Base-by-base conservation (phyloP, 2,329 filamentous ascomycete species). In the Spiromastix sp. region DNA sequence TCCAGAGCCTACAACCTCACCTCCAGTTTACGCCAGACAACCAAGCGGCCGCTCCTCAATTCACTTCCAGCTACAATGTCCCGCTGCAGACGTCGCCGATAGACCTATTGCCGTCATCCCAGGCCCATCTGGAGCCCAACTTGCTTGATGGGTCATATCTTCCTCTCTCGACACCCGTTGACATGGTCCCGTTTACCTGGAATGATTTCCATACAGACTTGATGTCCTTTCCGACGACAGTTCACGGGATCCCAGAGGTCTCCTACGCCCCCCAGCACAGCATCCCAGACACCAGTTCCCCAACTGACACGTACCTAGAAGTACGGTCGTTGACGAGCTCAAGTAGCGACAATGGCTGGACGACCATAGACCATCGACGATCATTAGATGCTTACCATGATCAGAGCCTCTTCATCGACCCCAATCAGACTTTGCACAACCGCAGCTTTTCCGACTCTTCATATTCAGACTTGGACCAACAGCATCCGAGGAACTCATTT, bases 371-470 rank as follows among this genome's bases (percentile, higher is more conserved):
- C 45, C 74, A 77, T 54, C 79, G 79, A 40, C 79, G 76, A 42
- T 81, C 79, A 24, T 77, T 82, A 47, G 82, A 89, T 47, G 71
- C 74, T 21, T 70, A 71, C 47, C 68, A 72, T 30, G 68, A 79
- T 26, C 64, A 63, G 39, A 64, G 66, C 10, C 79, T 83, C 46
- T 87, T 94, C 52, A 93, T 93, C 68, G 94, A 95, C 61, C 89
- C 89, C 2, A 77, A 81, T 42, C 83, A 94, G 63, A 93, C 86
- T 1, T 67, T 96, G 34, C 89, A 95, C 63, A 72, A 93, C 51
- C 77, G 87, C 47, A 87, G 81, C 36, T 79, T 81, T 49, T 94
- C 87, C 3, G 85, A 93, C 50, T 91, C 85, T 2, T 91, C 83
- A 1, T 74, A 79, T 46, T 79, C 82, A 1, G 81, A 87, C 21